Conservation (phyloP, 345 rosid genomes). For the Gossypium stocksii region DNA sequence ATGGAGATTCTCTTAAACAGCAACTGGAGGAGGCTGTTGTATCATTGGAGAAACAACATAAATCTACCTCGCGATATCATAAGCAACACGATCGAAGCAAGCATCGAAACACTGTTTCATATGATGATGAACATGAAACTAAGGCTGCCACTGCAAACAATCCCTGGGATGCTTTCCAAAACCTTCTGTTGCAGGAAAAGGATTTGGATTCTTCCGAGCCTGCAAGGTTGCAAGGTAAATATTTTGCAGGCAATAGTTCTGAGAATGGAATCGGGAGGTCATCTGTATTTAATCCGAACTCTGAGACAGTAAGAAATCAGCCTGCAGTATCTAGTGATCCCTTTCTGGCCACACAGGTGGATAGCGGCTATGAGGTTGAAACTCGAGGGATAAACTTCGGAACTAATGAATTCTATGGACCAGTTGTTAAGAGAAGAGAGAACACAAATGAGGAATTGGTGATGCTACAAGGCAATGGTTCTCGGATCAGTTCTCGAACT, state of each 20-base stretch:
- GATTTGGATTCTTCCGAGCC: slow-evolving; percentile 32
- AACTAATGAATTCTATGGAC: slow-evolving; percentile 33
- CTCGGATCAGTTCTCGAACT: slow-evolving; percentile 26
- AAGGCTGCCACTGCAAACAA: slow-evolving; percentile 22
- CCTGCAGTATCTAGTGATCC: slow-evolving; percentile 47
- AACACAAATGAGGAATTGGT: slow-evolving; percentile 47
- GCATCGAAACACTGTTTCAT: slow-evolving; percentile 21
- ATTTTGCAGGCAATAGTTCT: slow-evolving; percentile 21
- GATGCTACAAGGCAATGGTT: slow-evolving; percentile 36
- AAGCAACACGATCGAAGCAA: slow-evolving; percentile 44
- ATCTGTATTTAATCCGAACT: slow-evolving; percentile 5
- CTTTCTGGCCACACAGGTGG: slow-evolving; percentile 40
- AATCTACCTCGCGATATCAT: slow-evolving; percentile 44
- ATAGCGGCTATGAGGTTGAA: slow-evolving; percentile 31
- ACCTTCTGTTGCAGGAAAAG: slow-evolving; percentile 63
- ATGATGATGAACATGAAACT: slow-evolving; percentile 31
- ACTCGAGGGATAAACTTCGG: slow-evolving; percentile 36
- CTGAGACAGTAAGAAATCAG: slow-evolving; percentile 41
- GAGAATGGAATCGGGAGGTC: neutral
- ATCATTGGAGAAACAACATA: slow-evolving; percentile 59
- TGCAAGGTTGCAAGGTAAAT: slow-evolving; percentile 30
- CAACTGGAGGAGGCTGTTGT: slow-evolving; percentile 85
- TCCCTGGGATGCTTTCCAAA: slow-evolving; percentile 86
- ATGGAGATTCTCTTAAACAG: slow-evolving; percentile 64
- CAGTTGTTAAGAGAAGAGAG: slow-evolving; percentile 35